A percentile compares a stretch with the other conserved stretches of the same genome.
phyloP scores from a whole-genome alignment of 2,329 filamentous ascomycete genomes.

The Nemania sp. region DNA sequence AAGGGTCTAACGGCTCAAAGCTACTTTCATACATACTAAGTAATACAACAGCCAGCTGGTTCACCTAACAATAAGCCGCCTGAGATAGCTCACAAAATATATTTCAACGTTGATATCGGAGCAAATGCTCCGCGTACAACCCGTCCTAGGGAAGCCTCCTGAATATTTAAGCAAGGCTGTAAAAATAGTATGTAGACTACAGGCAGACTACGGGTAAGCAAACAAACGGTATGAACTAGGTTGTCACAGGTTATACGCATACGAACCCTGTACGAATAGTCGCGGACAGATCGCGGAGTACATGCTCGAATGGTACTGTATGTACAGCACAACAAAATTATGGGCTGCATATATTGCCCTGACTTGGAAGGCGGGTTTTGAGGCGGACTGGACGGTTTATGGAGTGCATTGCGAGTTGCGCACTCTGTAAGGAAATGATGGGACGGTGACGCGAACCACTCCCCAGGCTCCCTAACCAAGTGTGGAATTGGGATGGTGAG shows the following conservation, averaged over 20 bases:
- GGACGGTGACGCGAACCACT: conserved; percentile 27
- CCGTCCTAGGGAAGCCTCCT: not conserved
- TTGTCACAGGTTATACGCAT: not conserved
- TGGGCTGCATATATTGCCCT: conserved; percentile 1
- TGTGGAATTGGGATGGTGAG: conserved; percentile 21
- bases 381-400: too few relatives aligned
- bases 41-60: conserved; percentile 8
- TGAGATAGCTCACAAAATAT: conserved; percentile 1
- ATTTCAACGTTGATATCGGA: conserved; percentile 14
- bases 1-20: conserved; percentile 19
- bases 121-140: conserved; percentile 26
- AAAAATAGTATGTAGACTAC: not conserved
- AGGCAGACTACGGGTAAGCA: too few relatives aligned
- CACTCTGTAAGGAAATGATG: conserved; percentile 26
- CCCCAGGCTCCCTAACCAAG: conserved; percentile 6
- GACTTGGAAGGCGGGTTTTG: conserved; percentile 3
- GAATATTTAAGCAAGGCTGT: not conserved
- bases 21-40: too few relatives aligned
- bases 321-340: not conserved
- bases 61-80: conserved; percentile 20
- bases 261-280: too few relatives aligned
- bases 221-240: not conserved
- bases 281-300: not conserved
- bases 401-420: conserved; percentile 12
- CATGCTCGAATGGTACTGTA: not conserved